Evolutionary conservation across 306 rosid species (phyloP), one percentile per base, ranked within the genome.

Genomic region (Malus orientalis): DNA sequence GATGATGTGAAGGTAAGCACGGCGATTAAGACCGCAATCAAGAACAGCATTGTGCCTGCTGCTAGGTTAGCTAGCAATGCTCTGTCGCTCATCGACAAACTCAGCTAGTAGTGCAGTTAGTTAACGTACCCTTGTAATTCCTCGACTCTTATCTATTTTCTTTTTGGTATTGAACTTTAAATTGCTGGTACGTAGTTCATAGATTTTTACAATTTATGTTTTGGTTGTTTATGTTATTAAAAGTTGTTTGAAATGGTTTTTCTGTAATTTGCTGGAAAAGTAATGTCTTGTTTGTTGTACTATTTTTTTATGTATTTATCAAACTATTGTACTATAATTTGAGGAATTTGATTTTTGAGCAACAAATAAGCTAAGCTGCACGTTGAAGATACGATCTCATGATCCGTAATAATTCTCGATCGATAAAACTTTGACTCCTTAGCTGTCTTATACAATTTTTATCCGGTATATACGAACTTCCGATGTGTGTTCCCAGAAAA

Each of bases 1-100:
- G 76, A 70, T 5, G 87, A 60, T 1, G 29, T 10, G 38, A 69
- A 45, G 47, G 75, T 64, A 8, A 66, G 71, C 55, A 19, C 47
- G 20, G 22, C 18, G 8, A 75, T 68, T 74, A 59, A 60, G 73
- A 57, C 44, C 57, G 36, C 73, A 33, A 69, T 80, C 67, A 57
- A 27, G 19, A 51, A 32, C 14, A 36, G 29, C 22, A 27, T 77
- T 63, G 22, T 62, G 12, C 10, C 6, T 15, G 79, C 29, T 33
- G 53, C 76, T 22, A 76, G 33, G 49, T 60, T 61, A 14, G 74
- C 78, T n/a, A 84, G 84, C 61, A 77, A 80, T 45, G 70, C 79
- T 44, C 47, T 84, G 66, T 71, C 80, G 65, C 40, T 84, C 51
- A 18, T 77, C n/a, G 38, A 14, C 49, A 47, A 3, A 16, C 47